Evolutionary conservation across 805 yeast genomes (phyloP), one percentile per base, ranked within the genome.

Genomic region (Metschnikowia shivogae): DNA sequence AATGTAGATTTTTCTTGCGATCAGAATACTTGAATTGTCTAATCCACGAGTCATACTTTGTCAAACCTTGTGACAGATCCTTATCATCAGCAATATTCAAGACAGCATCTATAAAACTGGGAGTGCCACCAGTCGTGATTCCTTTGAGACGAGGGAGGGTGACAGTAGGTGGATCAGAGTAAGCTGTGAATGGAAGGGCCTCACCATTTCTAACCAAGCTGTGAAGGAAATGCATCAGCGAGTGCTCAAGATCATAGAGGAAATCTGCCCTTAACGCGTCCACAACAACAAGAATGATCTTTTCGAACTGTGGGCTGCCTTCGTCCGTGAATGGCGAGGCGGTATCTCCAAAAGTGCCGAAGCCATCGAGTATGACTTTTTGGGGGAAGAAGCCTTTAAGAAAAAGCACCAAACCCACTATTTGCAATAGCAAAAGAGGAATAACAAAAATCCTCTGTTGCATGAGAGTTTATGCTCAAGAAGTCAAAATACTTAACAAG

Each of bases 241-340:
- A 88, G 13, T 54, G 45, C 2, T 66, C 56, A 11, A 77, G 68
- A 1, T 86, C 76, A 58, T 78, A 92, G 64, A 89, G 64, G 61
- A 90, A 92, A 60, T 93, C 99, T 14, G 93, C 74, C 52, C 99
- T 69, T 70, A 93, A 68, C 1, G 99, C 99, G 66, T 93, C 99
- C 8, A 93, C 84, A 1, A 93, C 92, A 79, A 93, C 82, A 19
- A 93, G 62, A 0, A 93, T 79, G 17, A 89, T 63, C 54, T 80
- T 83, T 40, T 80, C 76, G 58, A 87, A 92, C 46, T 73, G 74
- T 1, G 80, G 70, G 50, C 59, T 34, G 7, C 54, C 45, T 44
- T 55, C 34, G 10, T 36, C 29, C 4, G 29, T 20, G 35, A 51
- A 53, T 10, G 57, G 55, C 14, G 55, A 44, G 32, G 12, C 27